Conservation (phyloP, 192 early-diverging fungal species). For the Dissophora globulifera region DNA sequence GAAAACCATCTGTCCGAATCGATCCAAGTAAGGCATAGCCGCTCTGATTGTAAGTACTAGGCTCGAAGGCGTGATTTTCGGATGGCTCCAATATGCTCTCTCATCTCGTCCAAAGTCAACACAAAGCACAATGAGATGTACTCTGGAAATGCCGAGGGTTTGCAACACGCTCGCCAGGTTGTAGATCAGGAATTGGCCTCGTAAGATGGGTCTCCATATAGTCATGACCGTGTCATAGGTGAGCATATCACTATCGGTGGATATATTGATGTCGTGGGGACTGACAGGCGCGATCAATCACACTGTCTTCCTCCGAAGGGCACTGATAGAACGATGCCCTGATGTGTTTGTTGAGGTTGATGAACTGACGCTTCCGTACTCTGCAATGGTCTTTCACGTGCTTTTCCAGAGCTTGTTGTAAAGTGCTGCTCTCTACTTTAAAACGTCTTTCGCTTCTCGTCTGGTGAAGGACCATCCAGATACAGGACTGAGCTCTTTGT, state of each 20-base stretch:
- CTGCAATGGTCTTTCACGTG: neutral
- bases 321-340: neutral
- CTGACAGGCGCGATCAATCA: neutral
- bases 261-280: neutral
- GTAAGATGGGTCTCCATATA: slow-evolving; percentile 5
- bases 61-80: too few species aligned
- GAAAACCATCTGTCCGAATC: too few species aligned
- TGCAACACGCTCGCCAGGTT: neutral
- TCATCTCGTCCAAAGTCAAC: too few species aligned
- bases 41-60: too few species aligned
- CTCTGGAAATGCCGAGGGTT: neutral
- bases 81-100: too few species aligned
- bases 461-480: slow-evolving; percentile 3
- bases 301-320: neutral
- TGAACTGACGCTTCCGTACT: neutral
- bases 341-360: neutral
- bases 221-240: slow-evolving; percentile 1
- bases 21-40: too few species aligned
- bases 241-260: slow-evolving; percentile 15
- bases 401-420: too few species aligned
- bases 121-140: neutral
- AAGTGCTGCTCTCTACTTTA: too few species aligned
- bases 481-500: slow-evolving; percentile 13
- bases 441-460: slow-evolving; percentile 6
- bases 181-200: neutral